These are phyloP conservation scores for Diospyros kaki DNA, from an alignment of 148 eudicot genomes.

Conservation along the genomic window DNA sequence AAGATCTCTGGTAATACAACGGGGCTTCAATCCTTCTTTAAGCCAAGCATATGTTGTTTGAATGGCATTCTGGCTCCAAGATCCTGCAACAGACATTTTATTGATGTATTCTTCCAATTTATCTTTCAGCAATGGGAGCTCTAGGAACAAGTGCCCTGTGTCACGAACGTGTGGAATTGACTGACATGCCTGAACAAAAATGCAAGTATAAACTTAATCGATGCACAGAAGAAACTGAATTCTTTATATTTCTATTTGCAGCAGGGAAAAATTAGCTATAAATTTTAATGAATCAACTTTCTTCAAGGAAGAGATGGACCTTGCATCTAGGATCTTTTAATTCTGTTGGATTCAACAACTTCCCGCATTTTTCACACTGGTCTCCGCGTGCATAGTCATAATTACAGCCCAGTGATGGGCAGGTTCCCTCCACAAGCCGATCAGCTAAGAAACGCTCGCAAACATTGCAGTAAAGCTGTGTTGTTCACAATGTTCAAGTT, in stretches of 20 bases:
- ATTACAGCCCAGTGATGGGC: constrained; percentile 74
- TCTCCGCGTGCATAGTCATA: constrained; percentile 91
- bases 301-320: constrained; percentile 19
- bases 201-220: neutral
- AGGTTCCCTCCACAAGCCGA: constrained; percentile 69
- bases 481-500: neutral
- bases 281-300: neutral
- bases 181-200: constrained; percentile 49
- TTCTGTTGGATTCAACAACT: constrained; percentile 80
- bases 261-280: neutral
- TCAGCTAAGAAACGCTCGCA: constrained; percentile 78
- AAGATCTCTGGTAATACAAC: constrained; percentile 86
- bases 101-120: constrained; percentile 59
- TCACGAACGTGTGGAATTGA: constrained; percentile 66
- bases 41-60: constrained; percentile 83
- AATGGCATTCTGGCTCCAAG: constrained; percentile 92
- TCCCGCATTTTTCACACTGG: constrained; percentile 86
- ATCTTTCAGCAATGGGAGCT: constrained; percentile 64
- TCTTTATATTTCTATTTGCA: neutral
- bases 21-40: constrained; percentile 65
- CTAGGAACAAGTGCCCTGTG: constrained; percentile 78
- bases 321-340: constrained; percentile 73
- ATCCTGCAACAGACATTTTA: constrained; percentile 59
- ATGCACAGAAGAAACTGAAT: constrained; percentile 1
- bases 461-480: constrained; percentile 74